Evolutionary conservation across 2,329 filamentous ascomycete genomes (phyloP).

Genomic region (Trichoderma oligosporum): DNA sequence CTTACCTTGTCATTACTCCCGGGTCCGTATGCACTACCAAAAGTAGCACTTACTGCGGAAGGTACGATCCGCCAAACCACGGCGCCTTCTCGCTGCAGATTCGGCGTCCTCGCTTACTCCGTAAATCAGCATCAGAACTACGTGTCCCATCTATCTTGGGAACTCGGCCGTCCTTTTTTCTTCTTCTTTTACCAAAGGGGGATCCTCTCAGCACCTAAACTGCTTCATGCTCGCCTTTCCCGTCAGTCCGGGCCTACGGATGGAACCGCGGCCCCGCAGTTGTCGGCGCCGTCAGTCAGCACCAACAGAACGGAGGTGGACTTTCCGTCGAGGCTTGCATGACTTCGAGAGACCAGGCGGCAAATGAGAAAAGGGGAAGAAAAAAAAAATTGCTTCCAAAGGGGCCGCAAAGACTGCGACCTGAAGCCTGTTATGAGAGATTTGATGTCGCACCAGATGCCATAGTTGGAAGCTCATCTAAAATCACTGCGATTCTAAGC

Average conservation of each 20-base stretch:
- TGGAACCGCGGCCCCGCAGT: slow-evolving; percentile 17
- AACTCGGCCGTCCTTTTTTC: too few species aligned
- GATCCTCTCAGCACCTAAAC: neutral
- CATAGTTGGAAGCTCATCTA: neutral
- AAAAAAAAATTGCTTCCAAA: neutral
- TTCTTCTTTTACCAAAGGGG: neutral
- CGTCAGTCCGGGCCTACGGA: slow-evolving; percentile 1
- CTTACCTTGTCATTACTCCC: too few species aligned
- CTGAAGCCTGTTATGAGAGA: neutral
- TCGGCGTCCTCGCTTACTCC: neutral
- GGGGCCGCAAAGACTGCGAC: neutral
- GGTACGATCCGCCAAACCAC: too few species aligned
- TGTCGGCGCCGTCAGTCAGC: slow-evolving; percentile 17
- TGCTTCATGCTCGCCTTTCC: slow-evolving; percentile 3
- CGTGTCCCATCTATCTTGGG: neutral
- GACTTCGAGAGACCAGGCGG: neutral
- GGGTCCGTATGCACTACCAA: too few species aligned
- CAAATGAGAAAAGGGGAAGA: neutral
- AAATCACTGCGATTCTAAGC: neutral
- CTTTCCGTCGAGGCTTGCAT: slow-evolving; percentile 3
- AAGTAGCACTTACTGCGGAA: too few species aligned
- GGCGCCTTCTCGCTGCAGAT: too few species aligned
- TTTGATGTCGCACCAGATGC: neutral
- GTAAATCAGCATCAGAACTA: neutral
- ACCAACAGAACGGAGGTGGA: slow-evolving; percentile 14